These are phyloP conservation scores for Torulaspora microellipsoides DNA, from an alignment of 805 yeast species.

Conservation along the genomic window DNA sequence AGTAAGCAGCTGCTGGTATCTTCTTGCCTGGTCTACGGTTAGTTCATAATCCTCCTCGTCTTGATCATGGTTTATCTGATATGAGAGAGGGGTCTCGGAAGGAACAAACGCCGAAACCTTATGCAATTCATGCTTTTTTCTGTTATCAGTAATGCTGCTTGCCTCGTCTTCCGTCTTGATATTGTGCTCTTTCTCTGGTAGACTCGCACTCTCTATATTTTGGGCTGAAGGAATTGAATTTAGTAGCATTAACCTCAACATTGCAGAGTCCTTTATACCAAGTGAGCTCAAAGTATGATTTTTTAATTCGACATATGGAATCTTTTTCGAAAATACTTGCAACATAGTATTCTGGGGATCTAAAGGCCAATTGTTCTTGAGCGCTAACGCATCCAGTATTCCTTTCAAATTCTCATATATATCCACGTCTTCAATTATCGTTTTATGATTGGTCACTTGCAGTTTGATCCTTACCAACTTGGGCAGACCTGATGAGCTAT, in stretches of 20 bases:
- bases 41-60: conserved; percentile 42
- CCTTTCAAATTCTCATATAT: conserved; percentile 16
- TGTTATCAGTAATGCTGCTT: not conserved
- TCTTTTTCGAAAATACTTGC: conserved; percentile 25
- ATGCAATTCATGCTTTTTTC: conserved; percentile 13
- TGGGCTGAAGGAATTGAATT: not conserved
- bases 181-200: too few relatives aligned
- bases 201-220: not conserved
- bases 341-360: conserved; percentile 10
- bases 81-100: conserved; percentile 9
- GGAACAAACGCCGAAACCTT: conserved; percentile 24
- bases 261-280: conserved; percentile 18
- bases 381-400: conserved; percentile 15
- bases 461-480: conserved; percentile 31
- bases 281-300: conserved; percentile 15
- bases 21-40: conserved; percentile 48
- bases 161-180: too few relatives aligned
- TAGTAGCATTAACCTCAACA: conserved; percentile 9
- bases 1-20: conserved; percentile 48
- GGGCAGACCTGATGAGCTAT: not conserved
- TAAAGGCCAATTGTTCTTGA: conserved; percentile 13
- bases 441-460: conserved; percentile 23
- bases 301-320: conserved; percentile 11
- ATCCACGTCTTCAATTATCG: conserved; percentile 26
- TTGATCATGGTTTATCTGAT: conserved; percentile 18